phyloP scores from a whole-genome alignment of 768 basidiomycete species.

The Exsudoporus frostii region DNA sequence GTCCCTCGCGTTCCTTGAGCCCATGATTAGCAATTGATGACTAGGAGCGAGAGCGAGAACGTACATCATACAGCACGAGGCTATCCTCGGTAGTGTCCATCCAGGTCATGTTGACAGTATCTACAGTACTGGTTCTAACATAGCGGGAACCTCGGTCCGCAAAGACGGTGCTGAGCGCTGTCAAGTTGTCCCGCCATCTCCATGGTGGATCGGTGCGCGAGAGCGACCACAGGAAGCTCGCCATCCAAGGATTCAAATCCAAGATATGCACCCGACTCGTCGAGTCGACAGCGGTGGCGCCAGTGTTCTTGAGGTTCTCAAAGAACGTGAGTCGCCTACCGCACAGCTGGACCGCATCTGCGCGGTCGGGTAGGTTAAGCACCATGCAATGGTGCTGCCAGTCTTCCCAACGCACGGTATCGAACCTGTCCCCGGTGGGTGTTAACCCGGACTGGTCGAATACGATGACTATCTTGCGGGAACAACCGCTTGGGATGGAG shows the following conservation, averaged over 20 bases:
- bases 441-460: conserved; percentile 52
- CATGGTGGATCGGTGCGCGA: conserved; percentile 28
- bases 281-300: conserved; percentile 5
- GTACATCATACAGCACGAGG: conserved; percentile 52
- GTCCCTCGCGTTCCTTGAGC: conserved; percentile 30
- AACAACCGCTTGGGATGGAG: conserved; percentile 32
- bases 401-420: conserved; percentile 50
- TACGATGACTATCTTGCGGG: conserved; percentile 47
- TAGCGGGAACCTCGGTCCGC: conserved; percentile 23
- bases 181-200: conserved; percentile 27
- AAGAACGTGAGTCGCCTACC: conserved; percentile 33
- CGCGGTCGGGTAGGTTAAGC: conserved; percentile 32
- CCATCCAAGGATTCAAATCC: conserved; percentile 29
- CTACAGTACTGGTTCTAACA: conserved; percentile 39
- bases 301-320: conserved; percentile 24
- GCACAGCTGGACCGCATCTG: conserved; percentile 28
- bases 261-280: conserved; percentile 28
- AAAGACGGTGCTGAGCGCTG: conserved; percentile 31
- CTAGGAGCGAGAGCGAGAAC: conserved; percentile 16
- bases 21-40: background rate
- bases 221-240: conserved; percentile 26
- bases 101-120: conserved; percentile 46
- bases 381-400: conserved; percentile 45
- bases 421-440: conserved; percentile 42
- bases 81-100: conserved; percentile 60